Evolutionary conservation across 768 basidiomycete genomes (phyloP).

Genomic region (Lentinus brumalis): DNA sequence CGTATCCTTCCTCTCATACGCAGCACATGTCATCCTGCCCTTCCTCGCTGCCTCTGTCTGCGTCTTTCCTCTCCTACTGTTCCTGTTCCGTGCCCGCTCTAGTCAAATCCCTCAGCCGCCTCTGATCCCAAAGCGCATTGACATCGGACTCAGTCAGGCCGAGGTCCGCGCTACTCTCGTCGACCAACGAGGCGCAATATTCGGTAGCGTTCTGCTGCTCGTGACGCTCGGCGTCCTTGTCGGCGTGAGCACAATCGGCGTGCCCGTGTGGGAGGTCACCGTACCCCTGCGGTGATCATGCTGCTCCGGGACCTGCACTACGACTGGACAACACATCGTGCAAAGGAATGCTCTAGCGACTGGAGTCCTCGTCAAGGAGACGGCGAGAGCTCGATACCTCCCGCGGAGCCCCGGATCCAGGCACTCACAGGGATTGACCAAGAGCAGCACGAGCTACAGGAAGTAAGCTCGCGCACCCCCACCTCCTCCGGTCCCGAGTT

Average conservation of each 20-base stretch:
- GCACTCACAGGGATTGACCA: background rate
- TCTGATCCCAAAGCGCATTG: slow-evolving; percentile 10
- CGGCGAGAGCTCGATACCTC: background rate
- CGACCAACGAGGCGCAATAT: slow-evolving; percentile 73
- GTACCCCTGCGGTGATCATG: slow-evolving; percentile 80
- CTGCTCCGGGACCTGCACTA: slow-evolving; percentile 61
- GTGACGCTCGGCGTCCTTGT: slow-evolving; percentile 74
- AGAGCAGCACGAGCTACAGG: slow-evolving; percentile 9
- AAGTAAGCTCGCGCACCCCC: background rate
- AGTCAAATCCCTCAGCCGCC: slow-evolving; percentile 42
- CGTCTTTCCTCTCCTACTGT: slow-evolving; percentile 60
- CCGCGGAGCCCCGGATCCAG: background rate
- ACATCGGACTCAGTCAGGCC: slow-evolving; percentile 26
- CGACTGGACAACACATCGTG: slow-evolving; percentile 30
- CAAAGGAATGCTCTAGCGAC: background rate
- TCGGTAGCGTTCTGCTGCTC: slow-evolving; percentile 69
- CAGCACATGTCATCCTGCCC: slow-evolving; percentile 81
- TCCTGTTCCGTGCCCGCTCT: slow-evolving; percentile 61
- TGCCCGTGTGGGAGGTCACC: slow-evolving; percentile 84
- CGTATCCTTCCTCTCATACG: slow-evolving; percentile 77
- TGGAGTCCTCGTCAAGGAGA: background rate
- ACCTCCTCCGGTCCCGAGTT: background rate
- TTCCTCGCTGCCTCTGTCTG: slow-evolving; percentile 64
- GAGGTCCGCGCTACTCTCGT: slow-evolving; percentile 61
- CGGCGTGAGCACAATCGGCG: slow-evolving; percentile 70